Evolutionary conservation across 2,329 filamentous ascomycete species (phyloP).

Genomic region (Penicillium sp.): DNA sequence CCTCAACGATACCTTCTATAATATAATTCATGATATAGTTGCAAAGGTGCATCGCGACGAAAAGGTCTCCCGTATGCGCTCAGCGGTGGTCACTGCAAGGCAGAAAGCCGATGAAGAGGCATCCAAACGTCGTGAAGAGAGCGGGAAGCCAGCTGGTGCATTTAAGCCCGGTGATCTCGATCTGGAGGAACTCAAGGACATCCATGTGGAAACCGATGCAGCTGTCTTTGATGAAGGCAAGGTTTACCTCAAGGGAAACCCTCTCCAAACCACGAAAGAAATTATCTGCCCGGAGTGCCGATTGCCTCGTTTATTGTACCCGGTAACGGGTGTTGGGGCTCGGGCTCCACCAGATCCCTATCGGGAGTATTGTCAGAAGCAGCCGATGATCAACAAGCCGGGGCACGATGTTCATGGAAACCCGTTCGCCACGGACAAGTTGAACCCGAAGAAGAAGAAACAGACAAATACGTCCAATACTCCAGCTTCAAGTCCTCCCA

Average conservation of each 20-base stretch:
- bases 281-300: slow-evolving; percentile 54
- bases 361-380: slow-evolving; percentile 51
- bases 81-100: slow-evolving; percentile 38
- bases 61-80: slow-evolving; percentile 52
- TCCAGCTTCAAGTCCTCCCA: too few species aligned
- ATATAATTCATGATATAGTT: slow-evolving; percentile 53
- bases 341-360: slow-evolving; percentile 42
- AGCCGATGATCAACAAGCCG: slow-evolving; percentile 49
- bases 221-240: slow-evolving; percentile 47
- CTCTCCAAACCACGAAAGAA: slow-evolving; percentile 50
- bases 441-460: slow-evolving; percentile 43
- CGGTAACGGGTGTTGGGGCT: slow-evolving; percentile 45
- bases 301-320: slow-evolving; percentile 52
- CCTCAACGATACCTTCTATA: slow-evolving; percentile 51
- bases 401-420: slow-evolving; percentile 57
- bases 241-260: slow-evolving; percentile 50
- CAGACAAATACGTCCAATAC: too few species aligned
- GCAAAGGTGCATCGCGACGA: slow-evolving; percentile 52
- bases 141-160: too few species aligned
- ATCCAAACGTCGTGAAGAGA: slow-evolving; percentile 24
- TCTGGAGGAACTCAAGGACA: slow-evolving; percentile 28
- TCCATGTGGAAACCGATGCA: slow-evolving; percentile 42
- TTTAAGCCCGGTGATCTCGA: slow-evolving; percentile 32
- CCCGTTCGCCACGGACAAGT: slow-evolving; percentile 35
- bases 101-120: slow-evolving; percentile 39